Base-by-base conservation (phyloP, 768 basidiomycete species). In the Clathrus columnatus region DNA sequence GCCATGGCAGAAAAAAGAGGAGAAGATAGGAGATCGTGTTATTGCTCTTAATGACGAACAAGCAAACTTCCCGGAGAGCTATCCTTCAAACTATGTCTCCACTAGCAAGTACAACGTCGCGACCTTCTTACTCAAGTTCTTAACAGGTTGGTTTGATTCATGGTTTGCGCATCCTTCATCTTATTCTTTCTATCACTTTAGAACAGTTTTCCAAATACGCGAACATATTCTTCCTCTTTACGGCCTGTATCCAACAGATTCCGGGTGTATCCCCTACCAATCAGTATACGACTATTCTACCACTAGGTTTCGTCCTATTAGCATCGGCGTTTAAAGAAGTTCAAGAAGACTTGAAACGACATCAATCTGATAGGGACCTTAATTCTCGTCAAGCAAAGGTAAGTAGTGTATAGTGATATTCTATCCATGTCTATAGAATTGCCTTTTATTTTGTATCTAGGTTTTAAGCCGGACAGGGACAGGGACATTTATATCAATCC, bases 191-290 rank as follows among this genome's bases (percentile, higher is more conserved):
- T 8, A 24, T 36, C n/a, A 36, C 26, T 49, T 5, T 70, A 95
- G 94, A 95, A 68, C 93, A 97, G 81, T 96, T 97, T 75, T 93
- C 91, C 44, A 91, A 96, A 81, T 97, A 97, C 67, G 95, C 96
- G 61, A 98, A 99, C 67, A 51, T 98, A 58, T 99, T 99, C 77
- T 99, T 99, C 78, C 76, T 99, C 57, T 98, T 99, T 75, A 97
- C 95, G 27, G 91, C 91, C 18, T 85, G 79, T 70, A 98, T 98
- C 48, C 95, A 98, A 65, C 96, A 99, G 73, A 93, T 99, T 61
- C 96, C 96, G 16, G 90, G 84, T 62, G 94, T 99, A 6, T 99
- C 96, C 1, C 96, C 96, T 16, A 98, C 95, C 2, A 93, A 96
- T 64, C 76, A 72, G 57, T 99, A 89, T 68, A 99, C 96, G 1